Evolutionary conservation across 441 rosid species (phyloP).

Genomic region (Gossypium davidsonii): DNA sequence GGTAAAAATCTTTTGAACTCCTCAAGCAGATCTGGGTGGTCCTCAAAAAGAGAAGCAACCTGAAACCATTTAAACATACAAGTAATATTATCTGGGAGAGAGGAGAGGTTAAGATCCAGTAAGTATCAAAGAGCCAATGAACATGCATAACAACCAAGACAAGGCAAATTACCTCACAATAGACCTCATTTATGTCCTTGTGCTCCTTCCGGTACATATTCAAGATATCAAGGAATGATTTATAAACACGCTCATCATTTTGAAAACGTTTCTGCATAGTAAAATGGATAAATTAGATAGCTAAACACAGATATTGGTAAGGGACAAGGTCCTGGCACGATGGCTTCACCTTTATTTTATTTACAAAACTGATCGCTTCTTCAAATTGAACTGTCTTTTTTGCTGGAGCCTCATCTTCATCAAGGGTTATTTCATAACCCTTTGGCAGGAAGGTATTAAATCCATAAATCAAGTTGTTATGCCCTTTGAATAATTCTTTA

Average conservation of each 20-base stretch:
- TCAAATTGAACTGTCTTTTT: conserved; percentile 89
- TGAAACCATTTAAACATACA: conserved; percentile 18
- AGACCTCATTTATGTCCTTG: conserved; percentile 91
- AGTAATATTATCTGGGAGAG: not conserved
- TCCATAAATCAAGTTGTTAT: conserved; percentile 78
- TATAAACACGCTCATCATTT: conserved; percentile 81
- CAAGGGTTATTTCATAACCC: conserved; percentile 83
- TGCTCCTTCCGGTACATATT: not conserved
- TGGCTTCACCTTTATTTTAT: conserved; percentile 74
- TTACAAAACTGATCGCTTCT: conserved; percentile 90
- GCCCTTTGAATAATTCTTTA: conserved; percentile 88
- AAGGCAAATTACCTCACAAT: conserved; percentile 59
- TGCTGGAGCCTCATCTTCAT: conserved; percentile 67
- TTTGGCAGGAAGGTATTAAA: conserved; percentile 93
- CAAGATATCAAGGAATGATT: conserved; percentile 22
- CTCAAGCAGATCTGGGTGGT: conserved; percentile 60
- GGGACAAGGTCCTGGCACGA: conserved; percentile 2
- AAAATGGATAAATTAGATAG: conserved; percentile 18
- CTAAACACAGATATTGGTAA: conserved; percentile 2
- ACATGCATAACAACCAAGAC: not conserved
- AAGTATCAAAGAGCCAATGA: not conserved
- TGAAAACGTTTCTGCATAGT: conserved; percentile 75
- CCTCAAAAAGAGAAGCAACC: conserved; percentile 84
- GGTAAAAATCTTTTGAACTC: conserved; percentile 90
- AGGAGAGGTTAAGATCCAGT: conserved; percentile 4